These are phyloP conservation scores for Daldinia sp. DNA, from an alignment of 2,329 filamentous ascomycete genomes.

Conservation along the genomic window DNA sequence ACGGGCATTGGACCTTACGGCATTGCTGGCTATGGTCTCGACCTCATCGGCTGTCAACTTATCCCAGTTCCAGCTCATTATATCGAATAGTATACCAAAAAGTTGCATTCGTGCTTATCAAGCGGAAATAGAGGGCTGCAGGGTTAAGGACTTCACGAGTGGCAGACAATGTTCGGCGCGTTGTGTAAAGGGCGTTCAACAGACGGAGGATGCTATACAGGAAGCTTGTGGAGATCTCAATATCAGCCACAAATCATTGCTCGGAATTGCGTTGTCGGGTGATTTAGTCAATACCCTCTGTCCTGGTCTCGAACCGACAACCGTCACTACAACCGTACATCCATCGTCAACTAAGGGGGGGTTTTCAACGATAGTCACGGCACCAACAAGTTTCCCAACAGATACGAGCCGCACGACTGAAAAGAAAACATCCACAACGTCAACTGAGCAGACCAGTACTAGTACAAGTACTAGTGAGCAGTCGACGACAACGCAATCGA, in stretches of 20 bases:
- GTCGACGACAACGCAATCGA: constrained; percentile 21
- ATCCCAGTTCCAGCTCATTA: constrained; percentile 48
- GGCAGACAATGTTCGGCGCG: constrained; percentile 44
- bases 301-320: constrained; percentile 42
- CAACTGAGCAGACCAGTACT: constrained; percentile 6
- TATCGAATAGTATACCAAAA: constrained; percentile 46
- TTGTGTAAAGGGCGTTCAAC: constrained; percentile 47
- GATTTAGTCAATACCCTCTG: constrained; percentile 46
- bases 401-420: constrained; percentile 18
- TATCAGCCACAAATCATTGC: constrained; percentile 43
- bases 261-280: constrained; percentile 46
- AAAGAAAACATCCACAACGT: constrained; percentile 14
- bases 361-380: constrained; percentile 28
- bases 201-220: constrained; percentile 36
- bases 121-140: constrained; percentile 44
- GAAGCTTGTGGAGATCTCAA: constrained; percentile 42
- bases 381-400: constrained; percentile 22
- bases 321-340: constrained; percentile 42
- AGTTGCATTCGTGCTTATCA: constrained; percentile 47
- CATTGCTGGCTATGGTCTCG: constrained; percentile 42
- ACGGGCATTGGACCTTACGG: constrained; percentile 37
- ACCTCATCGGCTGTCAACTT: constrained; percentile 47
- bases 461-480: constrained; percentile 22
- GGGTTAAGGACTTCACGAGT: constrained; percentile 43
- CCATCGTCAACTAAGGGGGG: constrained; percentile 37